A percentile compares a stretch with the other conserved stretches of the same genome.
Evolutionary conservation across 768 basidiomycete genomes (phyloP).

Genomic region (Plicaturopsis crispa): DNA sequence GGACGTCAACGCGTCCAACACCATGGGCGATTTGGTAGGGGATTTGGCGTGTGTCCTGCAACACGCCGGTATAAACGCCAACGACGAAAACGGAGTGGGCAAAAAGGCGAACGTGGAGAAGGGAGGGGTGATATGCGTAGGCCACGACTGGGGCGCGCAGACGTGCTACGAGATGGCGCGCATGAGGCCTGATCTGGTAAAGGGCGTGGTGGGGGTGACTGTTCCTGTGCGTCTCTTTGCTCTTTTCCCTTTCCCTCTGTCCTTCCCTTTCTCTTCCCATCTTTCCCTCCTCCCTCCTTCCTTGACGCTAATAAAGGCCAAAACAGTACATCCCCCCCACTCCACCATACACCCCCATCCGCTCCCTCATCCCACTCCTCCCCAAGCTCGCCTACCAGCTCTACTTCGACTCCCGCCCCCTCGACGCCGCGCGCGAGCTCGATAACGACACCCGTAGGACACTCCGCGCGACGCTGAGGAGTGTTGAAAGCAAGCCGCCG

Average conservation of each 20-base stretch:
- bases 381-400: constrained; percentile 57
- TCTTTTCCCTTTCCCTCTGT: background rate
- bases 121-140: too few species aligned
- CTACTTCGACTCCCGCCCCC: constrained; percentile 47
- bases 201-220: constrained; percentile 46
- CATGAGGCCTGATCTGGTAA: constrained; percentile 56
- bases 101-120: too few species aligned
- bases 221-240: constrained; percentile 41
- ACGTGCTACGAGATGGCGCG: constrained; percentile 65
- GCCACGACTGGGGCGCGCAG: constrained; percentile 73
- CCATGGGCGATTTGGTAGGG: constrained; percentile 49
- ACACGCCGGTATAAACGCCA: constrained; percentile 39
- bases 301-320: background rate
- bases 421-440: constrained; percentile 44
- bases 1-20: constrained; percentile 51
- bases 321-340: constrained; percentile 53
- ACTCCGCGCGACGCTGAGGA: constrained; percentile 48
- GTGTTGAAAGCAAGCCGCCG: constrained; percentile 48
- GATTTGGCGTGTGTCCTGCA: constrained; percentile 60
- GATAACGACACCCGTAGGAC: constrained; percentile 48
- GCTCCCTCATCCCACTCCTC: constrained; percentile 28
- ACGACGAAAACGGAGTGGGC: too few species aligned
- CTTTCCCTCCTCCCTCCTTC: background rate
- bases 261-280: constrained; percentile 3
- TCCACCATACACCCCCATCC: constrained; percentile 38